These are phyloP conservation scores for Colletotrichum theobromicola DNA, from an alignment of 2,329 filamentous ascomycete genomes.

Conservation along the genomic window DNA sequence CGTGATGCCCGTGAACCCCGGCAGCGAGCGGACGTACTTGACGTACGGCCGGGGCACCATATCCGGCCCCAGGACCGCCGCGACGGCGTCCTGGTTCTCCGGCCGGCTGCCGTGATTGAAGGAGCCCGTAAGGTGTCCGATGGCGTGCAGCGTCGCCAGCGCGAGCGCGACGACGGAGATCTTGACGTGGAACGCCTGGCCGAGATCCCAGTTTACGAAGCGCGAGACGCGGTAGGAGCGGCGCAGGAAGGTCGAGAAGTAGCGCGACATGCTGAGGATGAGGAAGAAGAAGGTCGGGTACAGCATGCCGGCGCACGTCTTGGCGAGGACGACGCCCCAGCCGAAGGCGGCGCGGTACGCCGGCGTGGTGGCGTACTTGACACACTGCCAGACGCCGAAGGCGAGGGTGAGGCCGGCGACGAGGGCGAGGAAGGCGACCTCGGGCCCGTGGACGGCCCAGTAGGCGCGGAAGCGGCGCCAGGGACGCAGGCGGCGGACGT, in stretches of 20 bases:
- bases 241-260: slow-evolving; percentile 57
- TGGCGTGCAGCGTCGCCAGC: slow-evolving; percentile 57
- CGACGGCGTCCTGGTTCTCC: slow-evolving; percentile 48
- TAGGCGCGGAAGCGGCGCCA: slow-evolving; percentile 54
- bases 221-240: slow-evolving; percentile 56
- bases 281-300: slow-evolving; percentile 65
- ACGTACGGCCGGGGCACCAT: slow-evolving; percentile 48
- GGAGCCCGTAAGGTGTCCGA: slow-evolving; percentile 58
- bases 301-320: slow-evolving; percentile 57
- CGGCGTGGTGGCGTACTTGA: slow-evolving; percentile 53
- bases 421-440: slow-evolving; percentile 52
- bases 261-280: slow-evolving; percentile 62
- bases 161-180: slow-evolving; percentile 55
- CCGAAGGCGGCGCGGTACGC: slow-evolving; percentile 55
- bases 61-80: slow-evolving; percentile 46
- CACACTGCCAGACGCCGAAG: slow-evolving; percentile 60
- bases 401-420: slow-evolving; percentile 53
- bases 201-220: slow-evolving; percentile 63
- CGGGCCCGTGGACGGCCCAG: slow-evolving; percentile 60
- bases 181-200: slow-evolving; percentile 60
- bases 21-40: slow-evolving; percentile 50
- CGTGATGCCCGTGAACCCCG: slow-evolving; percentile 56
- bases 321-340: slow-evolving; percentile 61
- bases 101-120: slow-evolving; percentile 55
- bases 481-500: slow-evolving; percentile 48